These are phyloP conservation scores for Isatis tinctoria DNA, from an alignment of 345 rosid genomes.

Conservation along the genomic window DNA sequence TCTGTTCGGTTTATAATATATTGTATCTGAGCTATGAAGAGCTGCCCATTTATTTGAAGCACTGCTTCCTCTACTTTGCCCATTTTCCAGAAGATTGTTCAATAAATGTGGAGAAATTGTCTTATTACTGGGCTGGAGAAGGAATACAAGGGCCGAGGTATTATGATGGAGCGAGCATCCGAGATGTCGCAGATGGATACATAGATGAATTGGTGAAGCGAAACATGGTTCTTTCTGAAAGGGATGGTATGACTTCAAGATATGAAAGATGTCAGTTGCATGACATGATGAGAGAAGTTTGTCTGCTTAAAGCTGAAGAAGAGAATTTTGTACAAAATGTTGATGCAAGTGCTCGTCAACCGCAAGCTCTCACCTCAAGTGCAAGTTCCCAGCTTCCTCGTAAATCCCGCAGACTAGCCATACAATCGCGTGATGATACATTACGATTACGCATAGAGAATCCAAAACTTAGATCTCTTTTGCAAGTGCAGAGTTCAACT, in stretches of 20 bases:
- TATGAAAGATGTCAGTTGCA: constrained; percentile 8
- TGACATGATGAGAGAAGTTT: constrained; percentile 27
- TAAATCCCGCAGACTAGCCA: neutral
- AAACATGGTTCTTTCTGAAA: constrained; percentile 33
- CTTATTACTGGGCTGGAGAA: constrained; percentile 38
- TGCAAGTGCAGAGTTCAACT: too few relatives aligned
- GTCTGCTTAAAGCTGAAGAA: constrained; percentile 19
- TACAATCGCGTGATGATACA: too few relatives aligned
- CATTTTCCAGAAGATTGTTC: constrained; percentile 12
- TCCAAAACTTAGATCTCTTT: too few relatives aligned
- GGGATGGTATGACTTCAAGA: neutral
- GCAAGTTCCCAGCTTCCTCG: neutral
- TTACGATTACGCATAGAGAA: too few relatives aligned
- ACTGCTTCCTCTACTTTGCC: neutral
- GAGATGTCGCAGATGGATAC: constrained; percentile 23
- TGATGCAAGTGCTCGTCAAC: too few relatives aligned
- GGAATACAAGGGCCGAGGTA: constrained; percentile 20
- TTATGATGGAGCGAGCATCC: constrained; percentile 1
- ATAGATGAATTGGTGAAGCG: constrained; percentile 29
- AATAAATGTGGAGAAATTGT: constrained; percentile 19
- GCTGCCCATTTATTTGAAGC: neutral
- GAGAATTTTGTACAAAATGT: constrained; percentile 8
- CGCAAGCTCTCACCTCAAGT: too few relatives aligned
- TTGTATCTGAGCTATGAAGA: too few relatives aligned
- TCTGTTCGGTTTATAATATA: too few relatives aligned